Conservation (phyloP, 2,329 filamentous ascomycete species). For the Plectosphaerella cucumerina region DNA sequence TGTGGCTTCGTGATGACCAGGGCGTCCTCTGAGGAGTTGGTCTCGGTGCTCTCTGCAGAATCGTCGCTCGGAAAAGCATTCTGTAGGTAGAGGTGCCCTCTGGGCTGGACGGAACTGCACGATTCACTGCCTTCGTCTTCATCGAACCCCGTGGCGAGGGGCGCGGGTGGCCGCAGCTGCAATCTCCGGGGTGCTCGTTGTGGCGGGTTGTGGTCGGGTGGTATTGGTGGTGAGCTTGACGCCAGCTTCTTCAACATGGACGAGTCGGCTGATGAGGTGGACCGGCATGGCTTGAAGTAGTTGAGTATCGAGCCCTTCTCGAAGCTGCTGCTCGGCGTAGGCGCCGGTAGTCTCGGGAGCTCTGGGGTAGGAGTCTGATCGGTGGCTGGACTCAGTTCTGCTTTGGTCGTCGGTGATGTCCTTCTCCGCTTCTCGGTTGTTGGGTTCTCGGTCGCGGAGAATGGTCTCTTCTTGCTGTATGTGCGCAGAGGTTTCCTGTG, state of each 20-base stretch:
- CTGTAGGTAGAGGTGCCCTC: background rate
- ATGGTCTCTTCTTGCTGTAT: conserved; percentile 1
- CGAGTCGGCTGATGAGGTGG: conserved; percentile 5
- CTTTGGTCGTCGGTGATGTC: conserved; percentile 15
- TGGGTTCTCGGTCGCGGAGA: background rate
- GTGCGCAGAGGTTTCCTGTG: conserved; percentile 1
- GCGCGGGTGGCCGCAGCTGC: conserved; percentile 8
- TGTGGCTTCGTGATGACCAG: background rate
- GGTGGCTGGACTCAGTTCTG: no score
- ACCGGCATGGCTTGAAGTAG: conserved; percentile 32
- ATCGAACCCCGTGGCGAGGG: conserved; percentile 2
- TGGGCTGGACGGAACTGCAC: background rate
- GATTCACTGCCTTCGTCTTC: background rate
- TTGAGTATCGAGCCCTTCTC: conserved; percentile 32
- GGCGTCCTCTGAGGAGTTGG: background rate
- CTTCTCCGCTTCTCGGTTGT: conserved; percentile 11
- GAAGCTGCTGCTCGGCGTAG: conserved; percentile 7
- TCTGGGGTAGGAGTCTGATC: background rate
- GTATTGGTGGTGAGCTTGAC: conserved; percentile 21
- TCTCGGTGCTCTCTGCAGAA: background rate
- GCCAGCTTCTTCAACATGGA: background rate
- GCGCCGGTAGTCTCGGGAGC: background rate
- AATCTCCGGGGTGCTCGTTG: conserved; percentile 11
- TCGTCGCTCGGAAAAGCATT: background rate
- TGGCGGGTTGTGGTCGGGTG: background rate